These are phyloP conservation scores for Sporothrix brasiliensis DNA, from an alignment of 2,329 filamentous ascomycete species.

Conservation along the genomic window DNA sequence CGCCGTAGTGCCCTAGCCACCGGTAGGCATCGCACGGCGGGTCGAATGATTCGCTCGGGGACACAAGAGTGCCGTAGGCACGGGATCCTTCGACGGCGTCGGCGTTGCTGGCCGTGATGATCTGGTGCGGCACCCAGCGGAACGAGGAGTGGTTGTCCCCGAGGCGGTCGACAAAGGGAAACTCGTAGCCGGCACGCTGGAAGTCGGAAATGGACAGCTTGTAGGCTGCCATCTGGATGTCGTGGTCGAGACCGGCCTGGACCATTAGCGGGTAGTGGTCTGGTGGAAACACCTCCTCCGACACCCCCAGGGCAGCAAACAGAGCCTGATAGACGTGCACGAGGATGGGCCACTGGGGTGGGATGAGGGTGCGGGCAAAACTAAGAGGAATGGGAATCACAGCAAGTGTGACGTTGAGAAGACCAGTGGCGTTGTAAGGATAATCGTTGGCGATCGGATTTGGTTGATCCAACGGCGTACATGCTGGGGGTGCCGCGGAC, in stretches of 20 bases:
- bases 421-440: conserved; percentile 54
- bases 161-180: conserved; percentile 59
- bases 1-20: background rate
- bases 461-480: conserved; percentile 43
- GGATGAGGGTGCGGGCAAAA: conserved; percentile 53
- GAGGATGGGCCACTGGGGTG: conserved; percentile 53
- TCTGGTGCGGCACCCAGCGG: conserved; percentile 52
- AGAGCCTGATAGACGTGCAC: conserved; percentile 52
- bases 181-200: conserved; percentile 54
- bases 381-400: conserved; percentile 55
- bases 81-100: conserved; percentile 50
- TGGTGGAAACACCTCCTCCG: conserved; percentile 36
- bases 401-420: conserved; percentile 57
- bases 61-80: conserved; percentile 50
- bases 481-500: conserved; percentile 26
- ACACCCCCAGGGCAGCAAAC: conserved; percentile 50
- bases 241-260: conserved; percentile 55
- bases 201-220: conserved; percentile 52
- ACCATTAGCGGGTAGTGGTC: conserved; percentile 58
- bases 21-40: conserved; percentile 55
- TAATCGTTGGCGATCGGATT: conserved; percentile 55
- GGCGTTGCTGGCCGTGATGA: conserved; percentile 50
- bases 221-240: conserved; percentile 49
- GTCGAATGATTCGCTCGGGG: conserved; percentile 49
- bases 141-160: conserved; percentile 56